These are phyloP conservation scores for Colletotrichum karsti DNA, from an alignment of 2,329 filamentous ascomycete genomes.

Conservation along the genomic window DNA sequence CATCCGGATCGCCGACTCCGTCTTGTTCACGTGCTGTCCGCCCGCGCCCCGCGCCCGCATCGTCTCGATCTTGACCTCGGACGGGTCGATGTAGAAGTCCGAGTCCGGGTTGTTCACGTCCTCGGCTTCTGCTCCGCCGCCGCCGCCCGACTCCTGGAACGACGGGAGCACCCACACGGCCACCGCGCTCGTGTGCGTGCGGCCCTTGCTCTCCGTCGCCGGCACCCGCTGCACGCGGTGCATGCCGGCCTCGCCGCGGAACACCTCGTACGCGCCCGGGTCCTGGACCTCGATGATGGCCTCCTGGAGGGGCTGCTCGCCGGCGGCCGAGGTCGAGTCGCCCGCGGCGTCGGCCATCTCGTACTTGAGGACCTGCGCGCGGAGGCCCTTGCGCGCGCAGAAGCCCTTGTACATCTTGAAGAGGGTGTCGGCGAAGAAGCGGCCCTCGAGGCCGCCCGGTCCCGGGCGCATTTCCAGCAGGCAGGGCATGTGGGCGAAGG, in stretches of 20 bases:
- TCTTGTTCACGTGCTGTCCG: slow-evolving; percentile 98
- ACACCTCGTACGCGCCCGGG: slow-evolving; percentile 79
- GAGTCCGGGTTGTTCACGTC: slow-evolving; percentile 86
- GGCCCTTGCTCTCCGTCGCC: slow-evolving; percentile 87
- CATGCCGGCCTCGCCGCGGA: slow-evolving; percentile 91
- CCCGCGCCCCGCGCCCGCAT: slow-evolving; percentile 94
- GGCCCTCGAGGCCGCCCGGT: slow-evolving; percentile 89
- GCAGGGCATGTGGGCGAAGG: slow-evolving; percentile 89
- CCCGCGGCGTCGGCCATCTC: slow-evolving; percentile 76
- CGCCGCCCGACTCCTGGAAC: slow-evolving; percentile 69
- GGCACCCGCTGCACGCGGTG: slow-evolving; percentile 95
- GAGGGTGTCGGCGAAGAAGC: slow-evolving; percentile 87
- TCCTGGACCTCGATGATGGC: slow-evolving; percentile 86
- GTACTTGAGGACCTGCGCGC: slow-evolving; percentile 78
- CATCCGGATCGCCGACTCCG: slow-evolving; percentile 92
- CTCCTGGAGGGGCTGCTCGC: slow-evolving; percentile 80
- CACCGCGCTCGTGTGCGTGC: slow-evolving; percentile 92
- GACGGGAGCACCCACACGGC: slow-evolving; percentile 92
- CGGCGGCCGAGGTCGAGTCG: slow-evolving; percentile 58
- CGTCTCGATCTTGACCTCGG: slow-evolving; percentile 84
- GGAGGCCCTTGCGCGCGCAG: slow-evolving; percentile 75
- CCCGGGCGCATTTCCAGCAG: slow-evolving; percentile 92
- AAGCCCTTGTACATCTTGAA: slow-evolving; percentile 90
- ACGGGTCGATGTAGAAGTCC: slow-evolving; percentile 88
- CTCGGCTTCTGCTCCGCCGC: slow-evolving; percentile 51